Conservation (phyloP, 768 basidiomycete species). For the Pleurotus cornucopiae region DNA sequence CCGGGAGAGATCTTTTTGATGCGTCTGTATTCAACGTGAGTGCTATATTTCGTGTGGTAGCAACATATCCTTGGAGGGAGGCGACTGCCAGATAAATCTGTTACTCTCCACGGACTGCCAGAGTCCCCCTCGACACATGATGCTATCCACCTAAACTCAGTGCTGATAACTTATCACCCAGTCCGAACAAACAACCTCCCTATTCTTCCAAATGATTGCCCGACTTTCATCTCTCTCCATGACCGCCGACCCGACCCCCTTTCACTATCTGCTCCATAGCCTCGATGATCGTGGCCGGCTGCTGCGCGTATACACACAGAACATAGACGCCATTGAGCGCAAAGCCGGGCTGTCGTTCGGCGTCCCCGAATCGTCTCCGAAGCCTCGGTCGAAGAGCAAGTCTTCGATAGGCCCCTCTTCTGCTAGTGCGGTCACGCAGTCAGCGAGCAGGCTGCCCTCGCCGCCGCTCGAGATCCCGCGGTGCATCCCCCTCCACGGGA, state of each 20-base stretch:
- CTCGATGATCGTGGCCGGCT: conserved; percentile 76
- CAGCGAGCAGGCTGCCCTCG: conserved; percentile 37
- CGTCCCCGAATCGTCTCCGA: conserved; percentile 66
- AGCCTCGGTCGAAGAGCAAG: conserved; percentile 45
- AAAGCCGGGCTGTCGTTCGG: conserved; percentile 87
- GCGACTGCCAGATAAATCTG: not conserved
- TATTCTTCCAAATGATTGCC: conserved; percentile 90
- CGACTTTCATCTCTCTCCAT: conserved; percentile 71
- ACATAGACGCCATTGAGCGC: conserved; percentile 85
- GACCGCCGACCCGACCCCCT: conserved; percentile 72
- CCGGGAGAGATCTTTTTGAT: conserved; percentile 87
- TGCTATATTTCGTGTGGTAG: conserved; percentile 6
- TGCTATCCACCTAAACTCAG: not conserved
- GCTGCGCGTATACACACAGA: conserved; percentile 88
- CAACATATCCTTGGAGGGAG: no score
- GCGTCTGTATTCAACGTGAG: conserved; percentile 85
- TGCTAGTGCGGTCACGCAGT: conserved; percentile 13
- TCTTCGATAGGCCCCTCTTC: conserved; percentile 10
- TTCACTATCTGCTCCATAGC: conserved; percentile 69
- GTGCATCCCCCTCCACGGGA: conserved; percentile 89
- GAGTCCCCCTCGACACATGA: not conserved
- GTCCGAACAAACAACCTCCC: conserved; percentile 70
- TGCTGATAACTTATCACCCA: conserved; percentile 22
- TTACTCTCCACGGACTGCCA: not conserved
- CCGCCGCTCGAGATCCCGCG: conserved; percentile 62